phyloP scores from a whole-genome alignment of 2,329 filamentous ascomycete genomes.

The Claviceps sorghi region DNA sequence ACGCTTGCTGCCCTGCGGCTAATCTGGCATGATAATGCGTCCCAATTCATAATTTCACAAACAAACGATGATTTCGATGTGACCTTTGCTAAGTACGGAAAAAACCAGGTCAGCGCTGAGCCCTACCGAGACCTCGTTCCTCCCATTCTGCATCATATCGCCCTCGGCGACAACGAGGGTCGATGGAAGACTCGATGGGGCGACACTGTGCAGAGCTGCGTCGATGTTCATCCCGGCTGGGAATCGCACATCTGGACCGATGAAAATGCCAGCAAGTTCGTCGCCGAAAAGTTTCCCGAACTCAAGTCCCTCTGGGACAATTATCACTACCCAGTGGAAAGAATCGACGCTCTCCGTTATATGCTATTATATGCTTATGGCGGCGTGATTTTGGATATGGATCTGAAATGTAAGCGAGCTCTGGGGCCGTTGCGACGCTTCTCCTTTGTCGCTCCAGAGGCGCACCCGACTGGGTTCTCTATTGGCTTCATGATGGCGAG shows the following conservation, averaged over 20 bases:
- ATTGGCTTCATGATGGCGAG: conserved; percentile 27
- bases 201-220: conserved; percentile 17
- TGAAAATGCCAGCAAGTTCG: conserved; percentile 8
- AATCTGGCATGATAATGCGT: conserved; percentile 12
- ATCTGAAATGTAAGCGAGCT: conserved; percentile 22
- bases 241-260: conserved; percentile 14
- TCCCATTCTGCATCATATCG: conserved; percentile 21
- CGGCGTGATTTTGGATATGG: conserved; percentile 13
- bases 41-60: conserved; percentile 16
- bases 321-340: conserved; percentile 55
- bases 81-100: conserved; percentile 19
- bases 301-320: conserved; percentile 25
- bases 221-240: conserved; percentile 20
- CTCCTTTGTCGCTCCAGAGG: conserved; percentile 25
- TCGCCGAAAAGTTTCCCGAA: conserved; percentile 10
- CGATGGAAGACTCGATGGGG: conserved; percentile 13
- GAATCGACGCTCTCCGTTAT: conserved; percentile 56
- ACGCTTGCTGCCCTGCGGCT: conserved; percentile 16
- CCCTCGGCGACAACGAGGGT: conserved; percentile 13
- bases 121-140: conserved; percentile 18
- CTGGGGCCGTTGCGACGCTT: conserved; percentile 25
- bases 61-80: conserved; percentile 17
- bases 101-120: conserved; percentile 14
- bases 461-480: conserved; percentile 25
- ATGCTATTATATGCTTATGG: conserved; percentile 21